These are phyloP conservation scores for Claviceps sorghi DNA, from an alignment of 2,329 filamentous ascomycete species.

Conservation along the genomic window DNA sequence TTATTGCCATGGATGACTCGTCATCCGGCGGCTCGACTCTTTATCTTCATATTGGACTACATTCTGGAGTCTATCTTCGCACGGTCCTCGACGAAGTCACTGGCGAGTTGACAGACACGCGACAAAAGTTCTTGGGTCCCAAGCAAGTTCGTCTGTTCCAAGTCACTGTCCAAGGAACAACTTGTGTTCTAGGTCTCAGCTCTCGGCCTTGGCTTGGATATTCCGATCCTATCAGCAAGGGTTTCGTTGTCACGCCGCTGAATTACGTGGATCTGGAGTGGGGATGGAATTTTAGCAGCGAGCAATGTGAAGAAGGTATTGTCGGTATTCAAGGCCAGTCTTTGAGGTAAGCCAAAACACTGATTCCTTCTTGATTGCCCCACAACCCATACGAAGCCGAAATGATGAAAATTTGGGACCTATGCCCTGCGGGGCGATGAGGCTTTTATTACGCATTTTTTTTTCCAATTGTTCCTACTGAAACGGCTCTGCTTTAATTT, in stretches of 20 bases:
- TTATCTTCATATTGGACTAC: slow-evolving; percentile 89
- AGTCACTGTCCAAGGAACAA: slow-evolving; percentile 73
- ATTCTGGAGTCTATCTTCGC: slow-evolving; percentile 89
- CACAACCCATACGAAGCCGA: slow-evolving; percentile 24
- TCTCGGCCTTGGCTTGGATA: slow-evolving; percentile 95
- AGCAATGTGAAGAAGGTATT: slow-evolving; percentile 86
- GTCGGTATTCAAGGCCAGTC: slow-evolving; percentile 86
- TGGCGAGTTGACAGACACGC: slow-evolving; percentile 85
- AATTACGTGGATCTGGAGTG: slow-evolving; percentile 81
- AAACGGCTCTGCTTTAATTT: slow-evolving; percentile 32
- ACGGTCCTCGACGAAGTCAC: slow-evolving; percentile 92
- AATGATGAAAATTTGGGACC: slow-evolving; percentile 53
- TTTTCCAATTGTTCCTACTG: slow-evolving; percentile 97
- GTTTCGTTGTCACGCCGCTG: slow-evolving; percentile 83
- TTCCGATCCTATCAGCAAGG: slow-evolving; percentile 70
- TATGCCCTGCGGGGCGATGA: slow-evolving; percentile 41
- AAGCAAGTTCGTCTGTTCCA: slow-evolving; percentile 82
- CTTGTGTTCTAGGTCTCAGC: slow-evolving; percentile 77
- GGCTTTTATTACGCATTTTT: slow-evolving; percentile 34
- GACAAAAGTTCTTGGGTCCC: slow-evolving; percentile 85
- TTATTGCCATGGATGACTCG: slow-evolving; percentile 93
- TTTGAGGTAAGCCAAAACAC: slow-evolving; percentile 47
- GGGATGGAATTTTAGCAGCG: slow-evolving; percentile 92
- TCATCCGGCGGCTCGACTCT: slow-evolving; percentile 76
- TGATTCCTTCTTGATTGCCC: not conserved